phyloP scores from a whole-genome alignment of 306 rosid species.

The Dicorynia guianensis region DNA sequence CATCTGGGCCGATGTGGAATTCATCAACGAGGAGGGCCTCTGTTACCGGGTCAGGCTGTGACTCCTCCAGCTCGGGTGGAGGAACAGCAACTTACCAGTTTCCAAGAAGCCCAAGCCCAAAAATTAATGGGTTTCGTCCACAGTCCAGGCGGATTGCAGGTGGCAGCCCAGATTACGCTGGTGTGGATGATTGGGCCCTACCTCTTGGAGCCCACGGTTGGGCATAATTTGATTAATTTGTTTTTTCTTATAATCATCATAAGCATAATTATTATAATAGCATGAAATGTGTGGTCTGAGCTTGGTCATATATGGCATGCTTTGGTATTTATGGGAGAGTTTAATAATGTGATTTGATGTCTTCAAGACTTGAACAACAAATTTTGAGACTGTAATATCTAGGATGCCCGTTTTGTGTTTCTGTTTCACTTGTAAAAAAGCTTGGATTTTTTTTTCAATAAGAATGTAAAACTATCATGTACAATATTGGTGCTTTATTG shows the following conservation, averaged over 20 bases:
- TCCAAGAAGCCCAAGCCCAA: constrained; percentile 73
- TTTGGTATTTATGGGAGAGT: constrained; percentile 31
- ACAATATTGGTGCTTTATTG: too few relatives aligned
- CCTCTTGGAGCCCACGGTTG: constrained; percentile 63
- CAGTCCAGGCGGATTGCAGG: constrained; percentile 52
- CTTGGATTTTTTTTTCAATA: background rate
- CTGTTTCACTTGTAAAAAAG: background rate
- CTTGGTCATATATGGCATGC: constrained; percentile 35
- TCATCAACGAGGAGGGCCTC: constrained; percentile 48
- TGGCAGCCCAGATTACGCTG: constrained; percentile 50
- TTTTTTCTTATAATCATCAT: constrained; percentile 21
- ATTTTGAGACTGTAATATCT: constrained; percentile 30
- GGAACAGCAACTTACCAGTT: constrained; percentile 42
- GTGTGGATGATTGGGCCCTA: constrained; percentile 66
- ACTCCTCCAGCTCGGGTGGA: constrained; percentile 69
- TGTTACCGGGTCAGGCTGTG: constrained; percentile 48
- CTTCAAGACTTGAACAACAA: constrained; percentile 21
- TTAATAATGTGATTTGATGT: too few relatives aligned
- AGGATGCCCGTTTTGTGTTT: constrained; percentile 1
- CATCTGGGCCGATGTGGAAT: constrained; percentile 68
- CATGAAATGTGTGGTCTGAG: constrained; percentile 42
- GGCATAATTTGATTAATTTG: constrained; percentile 54
- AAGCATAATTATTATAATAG: constrained; percentile 15
- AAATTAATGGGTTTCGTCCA: constrained; percentile 45
- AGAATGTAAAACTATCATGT: too few relatives aligned